Evolutionary conservation across 306 rosid species (phyloP), one percentile per base, ranked within the genome.

Genomic region (Cercis canadensis): DNA sequence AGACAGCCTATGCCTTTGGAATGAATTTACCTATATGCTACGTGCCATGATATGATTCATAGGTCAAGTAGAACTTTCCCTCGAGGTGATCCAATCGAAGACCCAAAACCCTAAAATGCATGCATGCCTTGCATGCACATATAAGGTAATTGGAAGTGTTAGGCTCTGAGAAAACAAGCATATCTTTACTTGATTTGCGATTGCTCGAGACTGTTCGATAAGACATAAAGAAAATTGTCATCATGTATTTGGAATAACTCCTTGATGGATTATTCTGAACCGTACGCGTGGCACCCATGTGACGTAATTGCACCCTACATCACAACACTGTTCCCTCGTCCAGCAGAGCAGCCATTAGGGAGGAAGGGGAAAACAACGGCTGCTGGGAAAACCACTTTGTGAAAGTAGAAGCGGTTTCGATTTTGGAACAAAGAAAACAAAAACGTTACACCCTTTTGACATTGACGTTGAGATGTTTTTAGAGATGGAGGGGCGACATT

Each of bases 171-270:
- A 47, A 34, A 59, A 63, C 60, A 74, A 58, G 37, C 43, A 73
- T 52, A 73, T 74, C 41, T 70, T 72, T 73, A 29, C 61, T 64
- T 17, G 65, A 74, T 77, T 49, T 81, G 72, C 67, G 79, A 76
- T 78, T 53, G 63, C 57, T 14, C 3, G 39, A 44, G 36, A 32
- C 56, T 81, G 76, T 40, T 65, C 2, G 89, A 89, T 72, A 29
- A 64, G 87, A 84, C 89, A 69, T 84, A 89, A 89, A 86, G 87
- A 53, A 57, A 6, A 67, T 71, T 89, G 89, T 89, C 85, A 34
- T 57, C 17, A 71, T 70, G 77, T 72, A 62, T 84, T 84, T 89
- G 92, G 81, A 80, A 78, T 73, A 77, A 77, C 78, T 78, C 79
- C 75, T 39, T 1, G 50, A 24, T 36, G 19, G 29, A 49, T 0